phyloP scores from a whole-genome alignment of 352 stramenopile species.

The Pythium aristosporum region DNA sequence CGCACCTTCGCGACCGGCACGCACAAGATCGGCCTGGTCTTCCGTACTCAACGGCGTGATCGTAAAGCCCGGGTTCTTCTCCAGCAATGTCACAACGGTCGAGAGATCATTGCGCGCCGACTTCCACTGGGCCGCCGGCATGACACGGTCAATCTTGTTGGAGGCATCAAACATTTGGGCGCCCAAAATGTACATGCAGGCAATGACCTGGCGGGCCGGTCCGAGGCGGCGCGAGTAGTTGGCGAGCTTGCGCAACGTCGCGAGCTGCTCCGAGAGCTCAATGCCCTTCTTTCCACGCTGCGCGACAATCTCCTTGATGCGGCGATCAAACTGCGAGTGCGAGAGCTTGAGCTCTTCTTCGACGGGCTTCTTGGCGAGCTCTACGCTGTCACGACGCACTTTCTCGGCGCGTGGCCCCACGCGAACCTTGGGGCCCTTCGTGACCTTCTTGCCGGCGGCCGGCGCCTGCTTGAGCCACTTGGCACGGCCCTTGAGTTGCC shows the following conservation, averaged over 20 bases:
- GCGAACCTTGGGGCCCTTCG: slow-evolving; percentile 33
- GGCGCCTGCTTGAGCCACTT: slow-evolving; percentile 94
- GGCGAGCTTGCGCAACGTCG: slow-evolving; percentile 69
- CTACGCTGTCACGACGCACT: slow-evolving; percentile 47
- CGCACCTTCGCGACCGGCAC: slow-evolving; percentile 67
- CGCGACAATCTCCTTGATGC: slow-evolving; percentile 83
- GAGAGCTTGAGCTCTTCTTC: slow-evolving; percentile 86
- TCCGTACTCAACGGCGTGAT: slow-evolving; percentile 72
- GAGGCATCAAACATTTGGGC: slow-evolving; percentile 82
- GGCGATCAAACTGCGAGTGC: slow-evolving; percentile 73
- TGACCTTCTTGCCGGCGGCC: slow-evolving; percentile 34
- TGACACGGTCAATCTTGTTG: slow-evolving; percentile 85
- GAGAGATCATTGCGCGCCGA: slow-evolving; percentile 59
- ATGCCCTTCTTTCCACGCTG: slow-evolving; percentile 83
- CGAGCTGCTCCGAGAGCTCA: slow-evolving; percentile 71
- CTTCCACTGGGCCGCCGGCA: slow-evolving; percentile 80
- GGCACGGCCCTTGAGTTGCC: slow-evolving; percentile 94
- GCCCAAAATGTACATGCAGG: slow-evolving; percentile 81
- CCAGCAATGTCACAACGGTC: slow-evolving; percentile 69
- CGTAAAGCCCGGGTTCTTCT: slow-evolving; percentile 83
- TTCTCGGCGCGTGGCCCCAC: slow-evolving; percentile 37
- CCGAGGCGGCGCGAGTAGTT: slow-evolving; percentile 79
- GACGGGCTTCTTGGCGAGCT: slow-evolving; percentile 50
- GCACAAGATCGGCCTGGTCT: slow-evolving; percentile 84
- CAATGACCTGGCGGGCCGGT: slow-evolving; percentile 71